phyloP scores from a whole-genome alignment of 106 monocot species.

The Alisma plantagoaquatica region DNA sequence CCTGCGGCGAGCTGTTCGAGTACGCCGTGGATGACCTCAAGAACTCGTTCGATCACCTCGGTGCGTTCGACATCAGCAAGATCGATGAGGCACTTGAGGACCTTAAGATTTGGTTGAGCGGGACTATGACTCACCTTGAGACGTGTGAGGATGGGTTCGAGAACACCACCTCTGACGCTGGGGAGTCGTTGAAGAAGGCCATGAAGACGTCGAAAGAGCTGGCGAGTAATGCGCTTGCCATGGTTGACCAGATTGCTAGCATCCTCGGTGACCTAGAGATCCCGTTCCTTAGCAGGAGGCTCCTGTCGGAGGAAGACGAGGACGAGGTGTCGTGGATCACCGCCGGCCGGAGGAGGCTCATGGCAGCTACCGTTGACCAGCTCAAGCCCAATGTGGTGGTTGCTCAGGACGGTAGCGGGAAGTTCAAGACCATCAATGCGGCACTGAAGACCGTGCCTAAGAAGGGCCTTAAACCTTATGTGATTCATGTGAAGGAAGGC shows the following conservation, averaged over 20 bases:
- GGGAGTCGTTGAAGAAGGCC: neutral
- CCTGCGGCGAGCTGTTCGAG: neutral
- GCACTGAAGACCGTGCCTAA: conserved; percentile 32
- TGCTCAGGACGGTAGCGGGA: conserved; percentile 56
- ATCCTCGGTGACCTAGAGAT: no score
- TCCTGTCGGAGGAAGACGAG: neutral
- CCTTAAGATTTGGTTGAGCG: neutral
- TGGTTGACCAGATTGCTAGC: neutral
- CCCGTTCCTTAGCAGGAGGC: no score
- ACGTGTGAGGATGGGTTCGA: neutral
- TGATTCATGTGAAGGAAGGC: conserved; percentile 10
- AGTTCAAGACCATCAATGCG: conserved; percentile 41
- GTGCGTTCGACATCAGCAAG: neutral
- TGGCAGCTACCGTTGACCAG: neutral
- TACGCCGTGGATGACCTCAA: neutral
- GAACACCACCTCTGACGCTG: neutral
- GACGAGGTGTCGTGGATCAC: neutral
- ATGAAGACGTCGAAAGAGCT: neutral
- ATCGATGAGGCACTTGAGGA: neutral
- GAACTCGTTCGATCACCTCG: neutral
- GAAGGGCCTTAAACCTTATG: conserved; percentile 26
- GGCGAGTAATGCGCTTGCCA: neutral
- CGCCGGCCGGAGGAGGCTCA: no score
- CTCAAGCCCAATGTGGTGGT: conserved; percentile 38
- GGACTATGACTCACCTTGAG: neutral